Base-by-base conservation (phyloP, 305 asterid species). In the Lippia alba region DNA sequence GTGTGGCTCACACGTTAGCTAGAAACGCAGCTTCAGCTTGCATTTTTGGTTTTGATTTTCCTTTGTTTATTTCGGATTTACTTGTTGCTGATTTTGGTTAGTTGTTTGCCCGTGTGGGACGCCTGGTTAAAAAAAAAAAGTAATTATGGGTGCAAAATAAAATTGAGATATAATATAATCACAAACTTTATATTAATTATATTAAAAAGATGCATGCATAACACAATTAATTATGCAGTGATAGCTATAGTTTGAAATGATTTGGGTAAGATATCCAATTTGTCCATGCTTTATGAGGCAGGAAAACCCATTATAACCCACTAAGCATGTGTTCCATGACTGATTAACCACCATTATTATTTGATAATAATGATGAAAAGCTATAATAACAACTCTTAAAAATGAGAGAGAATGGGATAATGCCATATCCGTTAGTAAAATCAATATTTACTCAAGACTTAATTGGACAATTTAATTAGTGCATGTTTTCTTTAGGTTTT, bases 211-310 rank as follows among this genome's bases (percentile, higher is more conserved):
- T 36, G 5, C 41, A 36, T 36, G 41, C 41, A 36, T 48, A 3
- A 0, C 54, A 14, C n/a, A n/a, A 48, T 24, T 24, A 24, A 24
- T 24, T 24, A 24, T 1, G 30, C 30, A 24, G 30, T 24, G 30
- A 24, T 48, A 12, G 54, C 18, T 48, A 51, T 56, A 56, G 41
- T 56, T 49, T 50, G 24, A 17, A 48, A 61, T 63, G 67, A 79
- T 70, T 59, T 17, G 57, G 60, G 18, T 55, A 70, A 73, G 62
- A 67, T 79, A 73, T 56, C 45, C 53, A 67, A 36, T 45, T 32
- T 79, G 83, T 79, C 80, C 33, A 63, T 53, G 59, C 80, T 79
- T 79, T 79, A 0, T 44, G 49, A 7, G 64, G 77, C 73, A 71
- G 33, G 78, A 71, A 71, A 56, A 34, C 49, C 57, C 30, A 10